Evolutionary conservation across 2,329 filamentous ascomycete genomes (phyloP).

Genomic region (Periconia macrospinosa): DNA sequence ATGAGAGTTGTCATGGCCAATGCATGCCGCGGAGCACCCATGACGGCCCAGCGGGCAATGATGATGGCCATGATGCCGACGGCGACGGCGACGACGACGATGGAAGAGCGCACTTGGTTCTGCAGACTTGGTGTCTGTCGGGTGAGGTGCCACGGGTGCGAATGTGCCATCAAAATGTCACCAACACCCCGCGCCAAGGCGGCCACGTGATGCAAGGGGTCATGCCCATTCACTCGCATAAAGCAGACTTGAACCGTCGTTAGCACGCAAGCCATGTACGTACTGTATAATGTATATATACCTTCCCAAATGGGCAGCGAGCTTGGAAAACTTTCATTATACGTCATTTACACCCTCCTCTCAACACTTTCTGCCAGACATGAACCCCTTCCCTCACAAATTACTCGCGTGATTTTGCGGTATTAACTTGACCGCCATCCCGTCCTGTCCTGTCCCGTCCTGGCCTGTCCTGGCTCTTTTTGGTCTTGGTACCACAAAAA

Average conservation of each 20-base stretch:
- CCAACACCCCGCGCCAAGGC: too few relatives aligned
- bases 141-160: too few relatives aligned
- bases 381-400: not conserved
- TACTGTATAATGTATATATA: not conserved
- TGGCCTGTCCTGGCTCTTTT: not conserved
- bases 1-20: conserved; percentile 15
- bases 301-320: conserved; percentile 21
- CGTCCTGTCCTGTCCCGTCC: not conserved
- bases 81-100: too few relatives aligned
- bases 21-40: not conserved
- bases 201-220: too few relatives aligned
- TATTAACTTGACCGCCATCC: conserved; percentile 4
- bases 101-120: too few relatives aligned
- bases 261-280: not conserved
- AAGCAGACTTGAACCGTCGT: too few relatives aligned
- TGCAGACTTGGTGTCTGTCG: too few relatives aligned
- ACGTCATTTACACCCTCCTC: conserved; percentile 3
- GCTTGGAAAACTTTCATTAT: conserved; percentile 8
- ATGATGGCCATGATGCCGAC: too few relatives aligned
- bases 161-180: too few relatives aligned
- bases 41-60: too few relatives aligned
- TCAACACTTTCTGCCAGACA: not conserved
- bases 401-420: not conserved
- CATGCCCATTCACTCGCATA: too few relatives aligned
- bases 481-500: not conserved